These are phyloP conservation scores for Fraxinus latifolia DNA, from an alignment of 305 asterid species.

Conservation along the genomic window DNA sequence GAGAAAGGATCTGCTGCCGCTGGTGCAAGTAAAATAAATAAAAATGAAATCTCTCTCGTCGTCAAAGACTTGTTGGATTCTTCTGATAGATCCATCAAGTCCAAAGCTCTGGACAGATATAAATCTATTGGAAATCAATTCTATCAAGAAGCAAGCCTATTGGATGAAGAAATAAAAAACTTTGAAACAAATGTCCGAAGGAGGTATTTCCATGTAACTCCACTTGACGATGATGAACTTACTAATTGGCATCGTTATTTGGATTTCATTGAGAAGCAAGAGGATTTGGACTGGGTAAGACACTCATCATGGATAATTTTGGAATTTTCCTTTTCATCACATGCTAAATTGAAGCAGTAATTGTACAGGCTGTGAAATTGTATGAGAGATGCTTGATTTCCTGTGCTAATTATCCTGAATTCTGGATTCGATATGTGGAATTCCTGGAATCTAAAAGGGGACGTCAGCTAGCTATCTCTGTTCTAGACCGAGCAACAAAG, in stretches of 20 bases:
- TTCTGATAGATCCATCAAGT: constrained; percentile 43
- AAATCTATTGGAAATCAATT: constrained; percentile 61
- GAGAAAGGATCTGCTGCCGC: constrained; percentile 36
- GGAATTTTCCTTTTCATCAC: not conserved
- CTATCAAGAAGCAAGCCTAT: constrained; percentile 54
- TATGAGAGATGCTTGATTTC: constrained; percentile 92
- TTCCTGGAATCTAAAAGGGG: constrained; percentile 78
- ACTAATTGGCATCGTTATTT: constrained; percentile 81
- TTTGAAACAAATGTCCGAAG: constrained; percentile 63
- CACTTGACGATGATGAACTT: constrained; percentile 68
- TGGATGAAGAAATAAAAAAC: constrained; percentile 57
- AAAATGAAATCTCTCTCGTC: constrained; percentile 53
- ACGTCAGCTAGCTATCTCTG: constrained; percentile 65
- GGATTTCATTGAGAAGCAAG: constrained; percentile 72
- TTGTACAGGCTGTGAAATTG: constrained; percentile 64
- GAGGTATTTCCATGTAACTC: constrained; percentile 56
- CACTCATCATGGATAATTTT: constrained; percentile 10
- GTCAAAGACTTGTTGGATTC: constrained; percentile 67
- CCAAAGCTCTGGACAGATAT: constrained; percentile 63
- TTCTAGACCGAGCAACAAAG: constrained; percentile 70
- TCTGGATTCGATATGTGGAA: constrained; percentile 88
- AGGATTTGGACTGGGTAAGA: constrained; percentile 68
- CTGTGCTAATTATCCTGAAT: constrained; percentile 83
- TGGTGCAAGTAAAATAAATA: constrained; percentile 34
- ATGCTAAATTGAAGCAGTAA: not conserved